A percentile compares a stretch with the other conserved stretches of the same genome.
Conservation (phyloP, 2,329 filamentous ascomycete genomes). For the Penicillium sp. region DNA sequence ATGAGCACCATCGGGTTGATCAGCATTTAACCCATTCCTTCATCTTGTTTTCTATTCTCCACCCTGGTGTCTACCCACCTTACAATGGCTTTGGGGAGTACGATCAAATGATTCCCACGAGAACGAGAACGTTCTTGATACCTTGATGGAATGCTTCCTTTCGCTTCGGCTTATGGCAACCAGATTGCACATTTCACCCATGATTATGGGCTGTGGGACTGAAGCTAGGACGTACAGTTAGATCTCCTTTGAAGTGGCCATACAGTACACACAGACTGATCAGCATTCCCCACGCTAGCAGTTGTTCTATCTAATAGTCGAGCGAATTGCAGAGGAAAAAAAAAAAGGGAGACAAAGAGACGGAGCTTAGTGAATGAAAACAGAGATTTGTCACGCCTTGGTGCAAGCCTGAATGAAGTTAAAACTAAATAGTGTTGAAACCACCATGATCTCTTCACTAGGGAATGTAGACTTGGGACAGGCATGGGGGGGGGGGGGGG, state of each 20-base stretch:
- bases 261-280: neutral
- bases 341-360: neutral
- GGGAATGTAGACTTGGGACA: neutral
- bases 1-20: conserved; percentile 22
- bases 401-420: neutral
- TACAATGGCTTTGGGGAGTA: neutral
- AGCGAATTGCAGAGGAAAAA: neutral
- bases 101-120: neutral
- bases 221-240: neutral
- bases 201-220: neutral
- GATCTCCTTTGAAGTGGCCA: neutral
- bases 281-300: neutral
- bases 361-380: neutral
- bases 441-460: neutral
- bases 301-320: neutral
- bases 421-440: neutral
- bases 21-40: neutral
- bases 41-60: neutral
- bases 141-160: neutral
- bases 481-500: neutral
- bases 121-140: neutral
- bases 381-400: neutral
- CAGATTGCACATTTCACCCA: neutral
- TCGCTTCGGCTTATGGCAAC: neutral
- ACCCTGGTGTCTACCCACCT: neutral